phyloP scores from a whole-genome alignment of 352 stramenopile genomes.

The Saprolegnia diclina region DNA sequence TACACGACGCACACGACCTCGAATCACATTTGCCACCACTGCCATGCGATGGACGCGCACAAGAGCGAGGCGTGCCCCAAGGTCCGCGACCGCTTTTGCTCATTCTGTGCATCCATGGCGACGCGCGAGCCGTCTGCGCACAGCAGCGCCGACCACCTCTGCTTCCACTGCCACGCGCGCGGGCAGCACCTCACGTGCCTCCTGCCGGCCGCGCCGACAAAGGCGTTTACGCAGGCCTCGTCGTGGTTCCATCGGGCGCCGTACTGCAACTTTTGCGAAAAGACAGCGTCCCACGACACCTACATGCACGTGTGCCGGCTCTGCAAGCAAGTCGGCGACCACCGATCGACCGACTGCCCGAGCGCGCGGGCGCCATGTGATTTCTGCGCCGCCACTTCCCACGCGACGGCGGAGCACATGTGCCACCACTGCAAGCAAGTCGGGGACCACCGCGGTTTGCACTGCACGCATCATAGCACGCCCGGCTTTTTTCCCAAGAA shows the following conservation, averaged over 20 bases:
- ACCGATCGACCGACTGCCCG: slow-evolving; percentile 61
- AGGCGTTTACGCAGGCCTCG: slow-evolving; percentile 6
- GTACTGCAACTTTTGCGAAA: slow-evolving; percentile 55
- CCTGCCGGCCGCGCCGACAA: slow-evolving; percentile 2
- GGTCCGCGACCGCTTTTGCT: neutral
- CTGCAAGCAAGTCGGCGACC: slow-evolving; percentile 49
- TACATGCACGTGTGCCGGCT: slow-evolving; percentile 60
- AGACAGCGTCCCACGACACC: slow-evolving; percentile 47
- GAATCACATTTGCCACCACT: slow-evolving; percentile 16
- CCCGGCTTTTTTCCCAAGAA: slow-evolving; percentile 11
- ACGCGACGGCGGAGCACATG: neutral
- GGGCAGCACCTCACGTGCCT: slow-evolving; percentile 13
- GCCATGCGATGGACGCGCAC: slow-evolving; percentile 11
- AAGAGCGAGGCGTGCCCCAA: slow-evolving; percentile 3
- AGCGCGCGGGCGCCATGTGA: slow-evolving; percentile 28
- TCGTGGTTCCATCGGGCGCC: slow-evolving; percentile 30
- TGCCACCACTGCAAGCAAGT: slow-evolving; percentile 17
- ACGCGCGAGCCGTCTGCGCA: neutral
- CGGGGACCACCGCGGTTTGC: slow-evolving; percentile 29
- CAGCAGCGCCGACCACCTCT: slow-evolving; percentile 9
- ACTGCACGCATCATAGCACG: slow-evolving; percentile 22
- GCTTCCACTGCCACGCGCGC: slow-evolving; percentile 12
- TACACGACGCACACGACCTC: slow-evolving; percentile 18
- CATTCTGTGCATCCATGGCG: slow-evolving; percentile 4
- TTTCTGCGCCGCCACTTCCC: slow-evolving; percentile 11